Percentiles rank a stretch among this genome's conserved stretches.
phyloP scores from a whole-genome alignment of 2,329 filamentous ascomycete genomes.

The Neonectria magnoliae region DNA sequence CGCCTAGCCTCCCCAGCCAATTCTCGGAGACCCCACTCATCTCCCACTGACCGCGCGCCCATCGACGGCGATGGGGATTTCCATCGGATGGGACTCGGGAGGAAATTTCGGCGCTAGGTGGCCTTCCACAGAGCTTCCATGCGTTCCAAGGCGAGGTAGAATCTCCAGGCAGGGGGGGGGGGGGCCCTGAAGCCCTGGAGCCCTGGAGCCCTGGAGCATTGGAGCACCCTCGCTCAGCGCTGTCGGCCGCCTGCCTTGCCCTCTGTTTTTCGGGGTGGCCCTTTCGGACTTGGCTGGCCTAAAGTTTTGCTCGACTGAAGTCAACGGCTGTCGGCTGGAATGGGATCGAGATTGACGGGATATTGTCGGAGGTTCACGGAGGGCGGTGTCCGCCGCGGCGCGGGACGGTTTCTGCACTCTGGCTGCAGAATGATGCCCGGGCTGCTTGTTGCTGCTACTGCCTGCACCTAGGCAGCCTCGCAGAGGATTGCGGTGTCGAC shows the following conservation, averaged over 20 bases:
- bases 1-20: constrained; percentile 30
- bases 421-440: neutral
- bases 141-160: constrained; percentile 39
- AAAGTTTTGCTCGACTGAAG: constrained; percentile 34
- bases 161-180: constrained; percentile 18
- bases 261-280: constrained; percentile 1
- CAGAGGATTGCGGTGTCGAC: neutral
- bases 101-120: constrained; percentile 29
- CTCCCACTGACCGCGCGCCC: constrained; percentile 9
- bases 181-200: neutral
- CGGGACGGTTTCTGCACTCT: neutral
- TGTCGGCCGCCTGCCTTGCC: constrained; percentile 14
- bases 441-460: neutral
- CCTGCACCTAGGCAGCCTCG: neutral
- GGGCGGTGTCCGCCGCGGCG: constrained; percentile 4
- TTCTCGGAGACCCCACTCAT: constrained; percentile 32
- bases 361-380: constrained; percentile 7
- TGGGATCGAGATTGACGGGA: constrained; percentile 16
- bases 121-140: constrained; percentile 42
- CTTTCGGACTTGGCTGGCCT: constrained; percentile 1
- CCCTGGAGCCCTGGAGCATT: too few species aligned
- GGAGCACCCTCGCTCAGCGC: neutral
- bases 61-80: constrained; percentile 13
- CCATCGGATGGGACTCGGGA: neutral
- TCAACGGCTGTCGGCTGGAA: constrained; percentile 35